A percentile compares a stretch with the other conserved stretches of the same genome.
Conservation (phyloP, 1,139 yeast genomes). For the Candida pseudoviswanathii region DNA sequence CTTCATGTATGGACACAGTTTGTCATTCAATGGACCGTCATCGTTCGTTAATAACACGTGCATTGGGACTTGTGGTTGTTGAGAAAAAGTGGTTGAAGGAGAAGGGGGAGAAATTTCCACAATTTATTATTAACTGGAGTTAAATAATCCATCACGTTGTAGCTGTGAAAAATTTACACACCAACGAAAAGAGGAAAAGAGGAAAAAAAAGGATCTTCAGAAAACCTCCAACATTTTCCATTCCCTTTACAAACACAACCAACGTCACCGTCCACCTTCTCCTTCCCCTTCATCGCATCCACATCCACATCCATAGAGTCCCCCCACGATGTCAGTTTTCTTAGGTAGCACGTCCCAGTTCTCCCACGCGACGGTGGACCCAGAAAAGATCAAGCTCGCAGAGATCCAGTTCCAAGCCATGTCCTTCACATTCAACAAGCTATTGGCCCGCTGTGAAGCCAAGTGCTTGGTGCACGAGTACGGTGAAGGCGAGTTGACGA, state of each 20-base stretch:
- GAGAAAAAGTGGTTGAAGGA: not conserved
- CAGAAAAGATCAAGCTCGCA: conserved; percentile 69
- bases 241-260: conserved; percentile 1
- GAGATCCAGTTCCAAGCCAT: conserved; percentile 76
- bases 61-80: conserved; percentile 23
- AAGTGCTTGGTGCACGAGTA: conserved; percentile 77
- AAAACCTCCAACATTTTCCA: not conserved
- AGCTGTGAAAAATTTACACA: conserved; percentile 1
- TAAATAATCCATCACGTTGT: too few species aligned
- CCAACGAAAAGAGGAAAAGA: not conserved
- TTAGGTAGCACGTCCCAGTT: conserved; percentile 50
- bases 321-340: conserved; percentile 59
- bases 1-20: conserved; percentile 84
- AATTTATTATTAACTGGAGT: not conserved
- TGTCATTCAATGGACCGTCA: conserved; percentile 89
- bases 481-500: conserved; percentile 77
- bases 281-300: not conserved
- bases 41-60: conserved; percentile 75
- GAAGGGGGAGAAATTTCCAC: not conserved
- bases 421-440: conserved; percentile 62
- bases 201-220: conserved; percentile 2
- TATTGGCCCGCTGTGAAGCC: conserved; percentile 56
- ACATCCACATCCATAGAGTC: not conserved
- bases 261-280: not conserved
- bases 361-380: conserved; percentile 53